These are phyloP conservation scores for Colletotrichum endophyticum DNA, from an alignment of 2,329 filamentous ascomycete genomes.

Conservation along the genomic window DNA sequence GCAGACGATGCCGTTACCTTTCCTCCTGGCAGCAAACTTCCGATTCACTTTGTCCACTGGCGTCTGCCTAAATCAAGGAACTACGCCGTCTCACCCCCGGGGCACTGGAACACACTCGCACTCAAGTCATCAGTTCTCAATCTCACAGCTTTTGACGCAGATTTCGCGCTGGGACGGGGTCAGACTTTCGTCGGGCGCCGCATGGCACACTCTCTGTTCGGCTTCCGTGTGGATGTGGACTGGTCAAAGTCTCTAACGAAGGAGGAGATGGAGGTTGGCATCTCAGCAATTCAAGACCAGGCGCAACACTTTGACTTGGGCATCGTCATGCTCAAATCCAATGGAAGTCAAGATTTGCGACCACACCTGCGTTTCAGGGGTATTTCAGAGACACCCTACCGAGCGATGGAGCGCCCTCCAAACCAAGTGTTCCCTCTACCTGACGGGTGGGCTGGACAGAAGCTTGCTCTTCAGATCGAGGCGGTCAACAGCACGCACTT, in stretches of 20 bases:
- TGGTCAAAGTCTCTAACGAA: constrained; percentile 38
- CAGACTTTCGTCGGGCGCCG: constrained; percentile 56
- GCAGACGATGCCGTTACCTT: constrained; percentile 53
- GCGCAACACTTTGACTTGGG: constrained; percentile 57
- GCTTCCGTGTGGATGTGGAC: constrained; percentile 49
- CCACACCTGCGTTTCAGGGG: constrained; percentile 22
- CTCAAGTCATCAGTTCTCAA: constrained; percentile 55
- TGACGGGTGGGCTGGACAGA: background rate
- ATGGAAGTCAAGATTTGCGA: background rate
- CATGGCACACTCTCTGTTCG: constrained; percentile 61
- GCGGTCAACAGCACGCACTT: constrained; percentile 17
- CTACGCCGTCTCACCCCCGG: constrained; percentile 50
- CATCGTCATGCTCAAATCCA: constrained; percentile 35
- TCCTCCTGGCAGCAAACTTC: constrained; percentile 44
- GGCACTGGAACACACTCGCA: constrained; percentile 46
- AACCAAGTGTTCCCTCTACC: constrained; percentile 1
- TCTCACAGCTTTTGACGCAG: constrained; percentile 56
- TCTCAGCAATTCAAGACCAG: constrained; percentile 58
- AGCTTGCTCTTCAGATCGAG: constrained; percentile 11
- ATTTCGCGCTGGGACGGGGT: constrained; percentile 32
- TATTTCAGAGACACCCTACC: constrained; percentile 16
- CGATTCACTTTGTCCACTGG: constrained; percentile 62
- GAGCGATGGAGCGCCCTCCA: background rate
- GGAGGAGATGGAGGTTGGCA: constrained; percentile 53
- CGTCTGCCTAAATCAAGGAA: constrained; percentile 51